These are phyloP conservation scores for Phytomonas sp. DNA, from an alignment of 208 protist species.

Conservation along the genomic window DNA sequence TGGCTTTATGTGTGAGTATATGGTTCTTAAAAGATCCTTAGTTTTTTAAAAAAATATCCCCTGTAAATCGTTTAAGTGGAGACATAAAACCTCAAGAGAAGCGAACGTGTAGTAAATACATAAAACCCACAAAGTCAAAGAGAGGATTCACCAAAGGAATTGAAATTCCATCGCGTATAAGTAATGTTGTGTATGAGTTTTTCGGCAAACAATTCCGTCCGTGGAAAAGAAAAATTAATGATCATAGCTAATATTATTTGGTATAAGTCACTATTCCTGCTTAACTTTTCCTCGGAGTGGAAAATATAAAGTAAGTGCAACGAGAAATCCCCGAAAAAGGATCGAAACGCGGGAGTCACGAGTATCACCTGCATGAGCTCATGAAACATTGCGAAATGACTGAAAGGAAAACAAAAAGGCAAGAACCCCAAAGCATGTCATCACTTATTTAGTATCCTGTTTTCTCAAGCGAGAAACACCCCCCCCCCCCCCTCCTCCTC, in stretches of 20 bases:
- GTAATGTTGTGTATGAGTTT: background rate
- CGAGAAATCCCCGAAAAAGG: background rate
- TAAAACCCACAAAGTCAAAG: background rate
- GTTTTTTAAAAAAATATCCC: background rate
- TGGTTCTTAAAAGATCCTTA: background rate
- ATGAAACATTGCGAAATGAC: background rate
- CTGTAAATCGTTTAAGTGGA: background rate
- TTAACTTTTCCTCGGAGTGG: background rate
- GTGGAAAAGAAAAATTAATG: background rate
- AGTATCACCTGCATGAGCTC: background rate
- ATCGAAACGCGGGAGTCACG: background rate
- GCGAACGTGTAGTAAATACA: background rate
- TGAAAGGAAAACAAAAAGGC: background rate
- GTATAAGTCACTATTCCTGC: background rate
- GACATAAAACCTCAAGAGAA: constrained; percentile 5
- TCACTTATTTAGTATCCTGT: background rate
- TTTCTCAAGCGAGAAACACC: background rate
- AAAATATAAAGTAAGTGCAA: background rate
- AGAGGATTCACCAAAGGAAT: background rate
- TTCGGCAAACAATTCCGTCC: background rate
- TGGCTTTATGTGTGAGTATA: constrained; percentile 1
- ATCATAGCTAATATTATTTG: background rate
- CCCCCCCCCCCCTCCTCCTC: background rate
- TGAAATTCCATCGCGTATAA: background rate
- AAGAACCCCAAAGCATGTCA: background rate